These are phyloP conservation scores for Thraustochytrium striatum DNA, from an alignment of 352 stramenopile genomes.

Conservation along the genomic window DNA sequence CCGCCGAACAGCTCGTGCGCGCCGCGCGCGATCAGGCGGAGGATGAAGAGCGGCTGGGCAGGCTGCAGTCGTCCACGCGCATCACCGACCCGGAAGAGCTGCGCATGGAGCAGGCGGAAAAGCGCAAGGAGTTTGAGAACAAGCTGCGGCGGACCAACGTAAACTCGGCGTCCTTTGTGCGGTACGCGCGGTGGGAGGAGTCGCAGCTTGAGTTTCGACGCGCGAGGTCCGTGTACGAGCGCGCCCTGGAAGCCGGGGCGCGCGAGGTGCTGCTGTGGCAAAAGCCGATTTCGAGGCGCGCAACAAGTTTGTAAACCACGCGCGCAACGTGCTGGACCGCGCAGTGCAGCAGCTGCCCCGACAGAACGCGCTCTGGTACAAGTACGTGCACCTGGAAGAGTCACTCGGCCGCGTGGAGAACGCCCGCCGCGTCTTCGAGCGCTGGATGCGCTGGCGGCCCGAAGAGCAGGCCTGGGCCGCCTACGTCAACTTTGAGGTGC, in stretches of 20 bases:
- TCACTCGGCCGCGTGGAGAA: conserved; percentile 91
- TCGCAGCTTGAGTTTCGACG: conserved; percentile 95
- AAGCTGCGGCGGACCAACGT: conserved; percentile 87
- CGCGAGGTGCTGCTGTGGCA: conserved; percentile 90
- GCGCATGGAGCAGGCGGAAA: conserved; percentile 81
- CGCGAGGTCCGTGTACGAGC: conserved; percentile 92
- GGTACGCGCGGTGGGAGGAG: conserved; percentile 98
- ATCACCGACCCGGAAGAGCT: conserved; percentile 85
- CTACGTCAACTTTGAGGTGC: conserved; percentile 97
- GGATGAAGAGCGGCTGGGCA: conserved; percentile 54
- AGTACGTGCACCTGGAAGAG: conserved; percentile 99
- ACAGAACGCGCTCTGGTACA: conserved; percentile 98
- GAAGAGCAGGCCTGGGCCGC: conserved; percentile 95
- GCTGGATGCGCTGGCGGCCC: conserved; percentile 94
- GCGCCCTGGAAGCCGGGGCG: conserved; percentile 94
- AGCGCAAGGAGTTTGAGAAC: conserved; percentile 88
- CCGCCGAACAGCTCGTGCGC: conserved; percentile 95
- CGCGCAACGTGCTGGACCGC: conserved; percentile 87
- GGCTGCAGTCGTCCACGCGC: background rate
- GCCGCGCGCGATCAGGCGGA: conserved; percentile 72
- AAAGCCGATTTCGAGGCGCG: conserved; percentile 99
- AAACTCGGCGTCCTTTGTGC: conserved; percentile 52
- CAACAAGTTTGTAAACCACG: conserved; percentile 98
- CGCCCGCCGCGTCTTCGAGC: conserved; percentile 90
- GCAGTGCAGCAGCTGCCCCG: conserved; percentile 89